Conservation (phyloP, 805 yeast genomes). For the Metschnikowia corniflorae region DNA sequence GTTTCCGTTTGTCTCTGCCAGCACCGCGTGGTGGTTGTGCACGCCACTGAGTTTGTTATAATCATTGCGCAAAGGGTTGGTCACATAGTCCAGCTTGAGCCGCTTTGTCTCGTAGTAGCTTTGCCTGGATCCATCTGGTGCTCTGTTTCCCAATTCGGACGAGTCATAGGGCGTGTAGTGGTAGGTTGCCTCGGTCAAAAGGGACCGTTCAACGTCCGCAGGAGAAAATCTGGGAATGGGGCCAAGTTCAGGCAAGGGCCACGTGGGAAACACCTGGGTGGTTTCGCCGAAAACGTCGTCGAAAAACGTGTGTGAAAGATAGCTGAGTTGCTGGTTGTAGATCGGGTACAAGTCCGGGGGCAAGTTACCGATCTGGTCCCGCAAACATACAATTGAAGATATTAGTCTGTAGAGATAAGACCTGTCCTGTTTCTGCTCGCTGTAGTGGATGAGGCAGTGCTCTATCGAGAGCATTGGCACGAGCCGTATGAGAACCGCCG, state of each 20-base stretch:
- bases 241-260: constrained; percentile 81
- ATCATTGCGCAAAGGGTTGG: constrained; percentile 60
- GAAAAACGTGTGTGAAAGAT: constrained; percentile 58
- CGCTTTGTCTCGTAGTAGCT: constrained; percentile 59
- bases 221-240: constrained; percentile 59
- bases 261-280: constrained; percentile 31
- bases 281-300: constrained; percentile 29
- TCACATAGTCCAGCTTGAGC: constrained; percentile 60
- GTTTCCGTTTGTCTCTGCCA: constrained; percentile 8
- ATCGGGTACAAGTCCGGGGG: constrained; percentile 79
- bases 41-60: constrained; percentile 50
- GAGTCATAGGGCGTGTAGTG: constrained; percentile 51
- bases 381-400: constrained; percentile 75
- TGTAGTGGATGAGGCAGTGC: constrained; percentile 60
- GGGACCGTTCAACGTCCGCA: constrained; percentile 74
- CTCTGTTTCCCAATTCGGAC: constrained; percentile 32
- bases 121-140: constrained; percentile 16
- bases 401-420: constrained; percentile 61
- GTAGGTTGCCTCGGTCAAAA: constrained; percentile 70
- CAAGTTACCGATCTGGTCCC: constrained; percentile 77
- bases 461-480: constrained; percentile 81
- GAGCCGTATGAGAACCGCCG: constrained; percentile 60
- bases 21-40: constrained; percentile 35
- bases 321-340: constrained; percentile 61
- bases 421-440: constrained; percentile 23